Evolutionary conservation across 2,329 filamentous ascomycete species (phyloP).

Genomic region (Venturia effusa): DNA sequence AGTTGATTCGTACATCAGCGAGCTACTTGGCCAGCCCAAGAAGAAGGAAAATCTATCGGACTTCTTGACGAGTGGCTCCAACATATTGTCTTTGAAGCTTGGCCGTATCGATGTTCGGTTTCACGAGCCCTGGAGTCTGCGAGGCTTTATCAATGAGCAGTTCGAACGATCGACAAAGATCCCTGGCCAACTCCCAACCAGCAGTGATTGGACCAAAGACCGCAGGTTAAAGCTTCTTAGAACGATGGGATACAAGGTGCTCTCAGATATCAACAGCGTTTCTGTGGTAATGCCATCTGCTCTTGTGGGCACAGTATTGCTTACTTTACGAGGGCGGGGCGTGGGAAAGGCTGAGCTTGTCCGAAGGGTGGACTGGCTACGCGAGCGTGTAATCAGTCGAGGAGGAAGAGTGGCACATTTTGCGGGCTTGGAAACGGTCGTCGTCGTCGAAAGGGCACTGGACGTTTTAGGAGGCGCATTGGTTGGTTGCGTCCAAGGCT

Average conservation of each 20-base stretch:
- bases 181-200: conserved; percentile 27
- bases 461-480: conserved; percentile 86
- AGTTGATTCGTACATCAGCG: conserved; percentile 90
- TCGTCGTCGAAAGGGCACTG: conserved; percentile 79
- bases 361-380: conserved; percentile 83
- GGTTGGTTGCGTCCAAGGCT: conserved; percentile 65
- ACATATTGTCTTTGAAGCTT: conserved; percentile 75
- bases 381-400: conserved; percentile 67
- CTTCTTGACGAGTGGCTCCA: conserved; percentile 71
- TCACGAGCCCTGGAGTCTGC: conserved; percentile 88
- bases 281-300: conserved; percentile 98
- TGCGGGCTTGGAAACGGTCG: conserved; percentile 63
- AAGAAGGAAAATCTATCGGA: conserved; percentile 87
- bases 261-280: conserved; percentile 89
- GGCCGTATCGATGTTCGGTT: conserved; percentile 93
- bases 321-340: conserved; percentile 83
- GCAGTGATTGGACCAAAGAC: conserved; percentile 38
- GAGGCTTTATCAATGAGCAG: conserved; percentile 71
- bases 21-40: conserved; percentile 87
- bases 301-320: conserved; percentile 81
- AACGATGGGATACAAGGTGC: conserved; percentile 81
- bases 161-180: conserved; percentile 45
- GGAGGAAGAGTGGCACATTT: conserved; percentile 93
- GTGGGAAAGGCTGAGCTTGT: conserved; percentile 81
- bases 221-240: conserved; percentile 61